phyloP scores from a whole-genome alignment of 225 moss, liverwort and hornwort species.

The Lunularia cruciata region DNA sequence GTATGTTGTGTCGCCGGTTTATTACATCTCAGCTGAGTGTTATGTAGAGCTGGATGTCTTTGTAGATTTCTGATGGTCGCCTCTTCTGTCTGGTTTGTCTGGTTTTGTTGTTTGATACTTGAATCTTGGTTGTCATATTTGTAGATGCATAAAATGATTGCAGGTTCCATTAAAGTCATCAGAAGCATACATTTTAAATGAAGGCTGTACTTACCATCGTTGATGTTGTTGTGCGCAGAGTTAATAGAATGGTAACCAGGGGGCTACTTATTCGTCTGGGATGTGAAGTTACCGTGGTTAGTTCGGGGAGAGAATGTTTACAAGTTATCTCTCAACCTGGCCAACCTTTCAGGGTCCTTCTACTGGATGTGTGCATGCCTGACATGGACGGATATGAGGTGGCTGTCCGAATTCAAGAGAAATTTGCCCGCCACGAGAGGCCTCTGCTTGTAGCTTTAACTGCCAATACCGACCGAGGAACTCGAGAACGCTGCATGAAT shows the following conservation, averaged over 20 bases:
- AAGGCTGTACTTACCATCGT: no score
- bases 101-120: no score
- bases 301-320: slow-evolving; percentile 55
- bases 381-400: slow-evolving; percentile 71
- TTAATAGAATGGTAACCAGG: slow-evolving; percentile 62
- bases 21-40: no score
- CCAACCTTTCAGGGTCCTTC: slow-evolving; percentile 47
- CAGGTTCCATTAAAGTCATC: not conserved
- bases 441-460: slow-evolving; percentile 56
- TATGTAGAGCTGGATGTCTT: no score
- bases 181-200: no score
- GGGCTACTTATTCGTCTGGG: slow-evolving; percentile 60
- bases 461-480: slow-evolving; percentile 54
- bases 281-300: slow-evolving; percentile 55
- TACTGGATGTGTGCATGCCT: slow-evolving; percentile 63
- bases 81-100: no score
- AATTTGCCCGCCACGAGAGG: slow-evolving; percentile 56
- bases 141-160: no score
- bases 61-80: no score
- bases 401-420: slow-evolving; percentile 55
- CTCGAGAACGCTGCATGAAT: slow-evolving; percentile 55
- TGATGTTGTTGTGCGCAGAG: slow-evolving; percentile 36
- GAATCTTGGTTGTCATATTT: no score
- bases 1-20: no score
- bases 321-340: slow-evolving; percentile 52